Percentiles rank a stretch among this genome's conserved stretches.
Conservation (phyloP, 2,329 filamentous ascomycete genomes). For the Penicillium aurantiogriseum region DNA sequence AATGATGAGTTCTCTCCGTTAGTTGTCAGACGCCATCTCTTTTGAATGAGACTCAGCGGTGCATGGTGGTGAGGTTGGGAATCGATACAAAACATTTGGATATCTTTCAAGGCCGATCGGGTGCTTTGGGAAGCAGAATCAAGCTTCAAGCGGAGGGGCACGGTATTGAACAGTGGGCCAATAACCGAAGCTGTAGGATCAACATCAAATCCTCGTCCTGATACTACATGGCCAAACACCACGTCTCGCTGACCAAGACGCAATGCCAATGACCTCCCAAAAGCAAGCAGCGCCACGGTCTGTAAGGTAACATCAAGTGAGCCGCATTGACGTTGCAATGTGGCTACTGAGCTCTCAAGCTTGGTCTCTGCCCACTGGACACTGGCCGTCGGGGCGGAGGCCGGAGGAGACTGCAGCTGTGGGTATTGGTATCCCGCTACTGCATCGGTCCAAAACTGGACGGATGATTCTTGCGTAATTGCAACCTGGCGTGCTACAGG, state of each 20-base stretch:
- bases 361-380: constrained; percentile 2
- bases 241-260: constrained; percentile 5
- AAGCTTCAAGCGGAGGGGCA: constrained; percentile 3
- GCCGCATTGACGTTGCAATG: background rate
- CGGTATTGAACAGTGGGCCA: constrained; percentile 4
- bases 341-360: background rate
- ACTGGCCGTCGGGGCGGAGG: background rate
- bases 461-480: background rate
- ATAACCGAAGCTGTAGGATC: background rate
- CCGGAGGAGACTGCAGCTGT: background rate
- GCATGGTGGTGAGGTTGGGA: constrained; percentile 2
- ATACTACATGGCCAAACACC: constrained; percentile 6
- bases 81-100: constrained; percentile 2
- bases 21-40: background rate
- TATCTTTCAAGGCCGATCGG: background rate
- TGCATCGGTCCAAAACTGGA: background rate
- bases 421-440: background rate
- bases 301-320: background rate
- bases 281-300: constrained; percentile 2
- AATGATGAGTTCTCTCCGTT: background rate
- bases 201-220: background rate
- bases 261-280: background rate
- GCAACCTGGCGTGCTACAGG: background rate
- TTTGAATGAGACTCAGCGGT: constrained; percentile 4
- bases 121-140: background rate